phyloP scores from a whole-genome alignment of 257 asterid species.

The Prunella vulgaris region DNA sequence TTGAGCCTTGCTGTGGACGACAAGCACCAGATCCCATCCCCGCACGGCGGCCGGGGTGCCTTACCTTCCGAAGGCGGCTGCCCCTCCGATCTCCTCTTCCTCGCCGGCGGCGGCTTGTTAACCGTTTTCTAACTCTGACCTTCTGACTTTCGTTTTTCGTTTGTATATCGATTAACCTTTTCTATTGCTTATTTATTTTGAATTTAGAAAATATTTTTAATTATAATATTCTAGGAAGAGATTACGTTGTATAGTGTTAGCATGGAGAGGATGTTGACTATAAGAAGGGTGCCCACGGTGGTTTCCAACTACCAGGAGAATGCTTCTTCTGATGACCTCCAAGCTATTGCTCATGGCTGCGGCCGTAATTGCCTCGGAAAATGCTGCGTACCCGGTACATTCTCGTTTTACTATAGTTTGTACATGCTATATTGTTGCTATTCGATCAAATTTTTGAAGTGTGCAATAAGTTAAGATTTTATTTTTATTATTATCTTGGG shows the following conservation, averaged over 20 bases:
- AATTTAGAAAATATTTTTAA: background rate
- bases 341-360: conserved; percentile 33
- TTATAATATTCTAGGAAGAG: background rate
- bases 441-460: background rate
- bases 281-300: conserved; percentile 65
- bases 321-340: conserved; percentile 32
- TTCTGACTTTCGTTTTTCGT: background rate
- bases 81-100: conserved; percentile 73
- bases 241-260: conserved; percentile 1
- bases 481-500: background rate
- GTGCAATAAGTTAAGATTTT: background rate
- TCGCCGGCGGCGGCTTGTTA: conserved; percentile 53
- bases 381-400: conserved; percentile 71
- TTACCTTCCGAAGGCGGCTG: conserved; percentile 77
- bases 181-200: background rate
- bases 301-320: conserved; percentile 65
- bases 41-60: conserved; percentile 87
- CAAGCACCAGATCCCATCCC: conserved; percentile 56
- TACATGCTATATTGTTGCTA: background rate
- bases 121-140: conserved; percentile 1
- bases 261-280: conserved; percentile 48
- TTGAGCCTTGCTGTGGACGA: conserved; percentile 35
- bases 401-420: background rate
- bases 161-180: background rate
- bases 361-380: conserved; percentile 60